A percentile compares a stretch with the other conserved stretches of the same genome.
These are phyloP conservation scores for Termitomyces sp. DNA, from an alignment of 768 basidiomycete species.

Conservation along the genomic window DNA sequence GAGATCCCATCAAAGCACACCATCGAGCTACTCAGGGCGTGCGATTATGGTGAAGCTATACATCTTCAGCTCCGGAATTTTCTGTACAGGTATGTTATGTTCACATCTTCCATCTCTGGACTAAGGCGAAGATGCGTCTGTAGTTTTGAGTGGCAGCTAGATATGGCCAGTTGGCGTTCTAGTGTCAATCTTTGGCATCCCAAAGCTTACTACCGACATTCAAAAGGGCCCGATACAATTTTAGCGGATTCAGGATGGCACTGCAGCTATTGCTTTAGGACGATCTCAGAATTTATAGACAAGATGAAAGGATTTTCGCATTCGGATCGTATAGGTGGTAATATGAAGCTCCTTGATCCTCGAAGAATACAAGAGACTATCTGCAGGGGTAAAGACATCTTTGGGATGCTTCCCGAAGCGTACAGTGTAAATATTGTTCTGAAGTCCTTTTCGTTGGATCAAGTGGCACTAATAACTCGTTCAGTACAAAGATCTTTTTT, in stretches of 20 bases:
- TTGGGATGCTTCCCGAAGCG: slow-evolving; percentile 61
- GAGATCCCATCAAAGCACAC: slow-evolving; percentile 54
- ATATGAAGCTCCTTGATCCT: slow-evolving; percentile 39
- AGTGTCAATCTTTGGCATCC: slow-evolving; percentile 42
- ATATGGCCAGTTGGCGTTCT: slow-evolving; percentile 50
- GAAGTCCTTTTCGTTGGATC: neutral
- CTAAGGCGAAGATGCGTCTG: neutral
- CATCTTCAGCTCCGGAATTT: slow-evolving; percentile 60
- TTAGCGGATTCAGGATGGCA: slow-evolving; percentile 68
- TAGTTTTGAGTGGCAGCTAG: slow-evolving; percentile 56
- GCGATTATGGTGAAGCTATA: slow-evolving; percentile 45
- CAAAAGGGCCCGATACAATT: slow-evolving; percentile 37
- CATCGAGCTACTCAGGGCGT: slow-evolving; percentile 43
- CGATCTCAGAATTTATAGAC: slow-evolving; percentile 48
- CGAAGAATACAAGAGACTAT: slow-evolving; percentile 50
- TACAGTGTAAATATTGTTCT: slow-evolving; percentile 36
- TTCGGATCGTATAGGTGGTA: slow-evolving; percentile 52
- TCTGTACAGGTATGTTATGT: slow-evolving; percentile 45
- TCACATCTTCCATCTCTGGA: neutral
- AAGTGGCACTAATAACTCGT: neutral
- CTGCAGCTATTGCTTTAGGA: slow-evolving; percentile 62
- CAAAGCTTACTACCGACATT: slow-evolving; percentile 42
- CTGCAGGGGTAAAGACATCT: slow-evolving; percentile 57
- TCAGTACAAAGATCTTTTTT: slow-evolving; percentile 48
- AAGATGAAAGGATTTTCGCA: slow-evolving; percentile 63